A percentile compares a stretch with the other conserved stretches of the same genome.
These are phyloP conservation scores for Parathielavia appendiculata DNA, from an alignment of 495 filamentous ascomycete species.

Conservation along the genomic window DNA sequence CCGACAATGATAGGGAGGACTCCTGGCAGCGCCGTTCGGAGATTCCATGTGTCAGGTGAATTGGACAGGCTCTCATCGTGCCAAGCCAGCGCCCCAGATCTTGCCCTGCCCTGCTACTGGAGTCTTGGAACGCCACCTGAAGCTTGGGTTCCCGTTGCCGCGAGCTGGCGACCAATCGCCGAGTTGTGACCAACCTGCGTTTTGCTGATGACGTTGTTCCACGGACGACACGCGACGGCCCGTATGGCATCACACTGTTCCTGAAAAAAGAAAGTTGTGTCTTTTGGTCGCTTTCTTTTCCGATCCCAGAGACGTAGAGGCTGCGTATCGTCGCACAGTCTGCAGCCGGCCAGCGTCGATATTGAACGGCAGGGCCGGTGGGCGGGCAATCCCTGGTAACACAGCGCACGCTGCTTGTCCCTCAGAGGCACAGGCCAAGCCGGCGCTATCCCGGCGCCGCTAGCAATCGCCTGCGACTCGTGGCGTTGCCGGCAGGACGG, in stretches of 20 bases:
- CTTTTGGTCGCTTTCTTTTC: background rate
- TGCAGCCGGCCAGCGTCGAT: background rate
- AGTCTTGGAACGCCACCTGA: background rate
- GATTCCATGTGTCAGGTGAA: conserved; percentile 22
- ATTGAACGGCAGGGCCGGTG: background rate
- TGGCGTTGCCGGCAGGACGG: conserved; percentile 13
- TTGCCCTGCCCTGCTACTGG: background rate
- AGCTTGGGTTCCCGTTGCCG: background rate
- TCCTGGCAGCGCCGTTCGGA: background rate
- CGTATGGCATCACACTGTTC: too few species aligned
- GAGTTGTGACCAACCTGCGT: too few species aligned
- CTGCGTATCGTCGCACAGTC: background rate
- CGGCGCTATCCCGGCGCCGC: conserved; percentile 29
- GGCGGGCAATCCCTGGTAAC: too few species aligned
- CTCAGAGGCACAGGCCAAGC: conserved; percentile 19
- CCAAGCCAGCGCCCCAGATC: conserved; percentile 22
- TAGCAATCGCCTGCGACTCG: conserved; percentile 15
- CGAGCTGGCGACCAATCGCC: background rate
- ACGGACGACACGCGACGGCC: background rate
- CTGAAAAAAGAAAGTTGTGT: background rate
- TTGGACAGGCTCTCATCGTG: background rate
- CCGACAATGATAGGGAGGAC: background rate
- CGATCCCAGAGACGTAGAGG: too few species aligned
- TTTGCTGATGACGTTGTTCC: background rate
- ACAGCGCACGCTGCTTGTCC: too few species aligned